Evolutionary conservation across 2,329 filamentous ascomycete genomes (phyloP).

Genomic region (Plectosphaerella plurivora): DNA sequence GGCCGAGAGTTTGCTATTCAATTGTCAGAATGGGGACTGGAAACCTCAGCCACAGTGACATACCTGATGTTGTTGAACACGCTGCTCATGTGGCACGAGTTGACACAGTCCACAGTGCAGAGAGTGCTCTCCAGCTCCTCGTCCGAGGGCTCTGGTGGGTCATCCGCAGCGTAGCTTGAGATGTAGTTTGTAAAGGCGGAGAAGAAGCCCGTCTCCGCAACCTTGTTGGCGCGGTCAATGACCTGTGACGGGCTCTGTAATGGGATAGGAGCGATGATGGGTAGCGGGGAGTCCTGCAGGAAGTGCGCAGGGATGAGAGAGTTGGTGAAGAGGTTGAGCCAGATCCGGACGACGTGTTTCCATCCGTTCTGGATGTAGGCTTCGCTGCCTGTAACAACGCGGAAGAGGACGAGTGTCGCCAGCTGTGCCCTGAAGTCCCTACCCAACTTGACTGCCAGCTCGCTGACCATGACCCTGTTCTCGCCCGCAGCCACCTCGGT

Average conservation of each 20-base stretch:
- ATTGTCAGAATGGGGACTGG: no score
- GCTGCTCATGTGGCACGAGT: conserved; percentile 77
- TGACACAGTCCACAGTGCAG: conserved; percentile 90
- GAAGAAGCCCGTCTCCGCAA: conserved; percentile 79
- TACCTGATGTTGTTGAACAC: conserved; percentile 80
- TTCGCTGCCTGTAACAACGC: conserved; percentile 84
- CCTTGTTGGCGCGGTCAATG: conserved; percentile 78
- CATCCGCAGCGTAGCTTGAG: conserved; percentile 97
- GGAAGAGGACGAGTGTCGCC: conserved; percentile 91
- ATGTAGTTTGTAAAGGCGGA: conserved; percentile 95
- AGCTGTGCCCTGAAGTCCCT: conserved; percentile 90
- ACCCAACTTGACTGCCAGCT: conserved; percentile 92
- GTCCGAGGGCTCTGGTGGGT: conserved; percentile 94
- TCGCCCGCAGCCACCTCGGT: conserved; percentile 92
- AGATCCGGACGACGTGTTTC: conserved; percentile 83
- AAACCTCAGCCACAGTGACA: conserved; percentile 24
- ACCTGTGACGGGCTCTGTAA: conserved; percentile 88
- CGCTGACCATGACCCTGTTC: conserved; percentile 96
- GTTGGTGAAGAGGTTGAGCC: conserved; percentile 94
- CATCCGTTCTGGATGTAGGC: conserved; percentile 70
- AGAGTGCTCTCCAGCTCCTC: conserved; percentile 95
- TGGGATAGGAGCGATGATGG: conserved; percentile 77
- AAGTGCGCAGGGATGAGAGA: conserved; percentile 84
- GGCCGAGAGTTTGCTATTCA: conserved; percentile 31
- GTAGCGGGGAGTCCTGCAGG: conserved; percentile 52